These are phyloP conservation scores for Drechslerella stenobrocha DNA, from an alignment of 2,329 filamentous ascomycete genomes.

Conservation along the genomic window DNA sequence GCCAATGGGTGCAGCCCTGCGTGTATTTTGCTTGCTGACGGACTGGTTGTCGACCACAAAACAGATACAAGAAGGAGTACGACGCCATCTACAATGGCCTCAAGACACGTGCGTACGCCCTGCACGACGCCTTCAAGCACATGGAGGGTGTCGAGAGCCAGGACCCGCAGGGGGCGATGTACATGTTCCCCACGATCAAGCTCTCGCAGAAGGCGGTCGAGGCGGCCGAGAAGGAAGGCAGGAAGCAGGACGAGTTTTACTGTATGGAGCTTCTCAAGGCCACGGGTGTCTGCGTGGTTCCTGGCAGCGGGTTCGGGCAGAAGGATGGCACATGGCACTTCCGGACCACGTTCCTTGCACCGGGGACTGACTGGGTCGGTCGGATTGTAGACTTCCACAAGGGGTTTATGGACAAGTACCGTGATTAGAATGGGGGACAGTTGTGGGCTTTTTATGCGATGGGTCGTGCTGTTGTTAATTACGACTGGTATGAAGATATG, in stretches of 20 bases:
- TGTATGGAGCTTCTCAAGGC: conserved; percentile 85
- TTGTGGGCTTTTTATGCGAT: neutral
- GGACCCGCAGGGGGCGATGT: conserved; percentile 90
- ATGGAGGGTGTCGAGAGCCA: conserved; percentile 97
- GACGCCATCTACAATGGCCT: conserved; percentile 77
- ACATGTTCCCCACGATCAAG: conserved; percentile 93
- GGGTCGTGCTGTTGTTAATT: neutral
- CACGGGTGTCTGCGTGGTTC: conserved; percentile 91
- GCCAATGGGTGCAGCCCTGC: no score
- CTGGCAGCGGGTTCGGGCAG: conserved; percentile 91
- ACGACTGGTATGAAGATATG: neutral
- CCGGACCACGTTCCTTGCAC: conserved; percentile 93
- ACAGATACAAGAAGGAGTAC: conserved; percentile 80
- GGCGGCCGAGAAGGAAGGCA: conserved; percentile 73
- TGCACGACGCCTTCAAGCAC: conserved; percentile 85
- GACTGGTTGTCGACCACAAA: conserved; percentile 11
- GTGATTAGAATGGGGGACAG: conserved; percentile 16
- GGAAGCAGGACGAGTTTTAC: conserved; percentile 88
- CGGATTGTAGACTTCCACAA: conserved; percentile 86
- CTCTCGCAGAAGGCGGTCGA: conserved; percentile 75
- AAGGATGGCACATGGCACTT: conserved; percentile 89
- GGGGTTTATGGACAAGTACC: conserved; percentile 81
- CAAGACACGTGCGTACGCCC: conserved; percentile 74
- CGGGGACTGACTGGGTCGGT: conserved; percentile 91
- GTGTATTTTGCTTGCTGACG: no score